These are phyloP conservation scores for Anthracocystis walkeri DNA, from an alignment of 1,284 basidiomycete genomes.

Conservation along the genomic window DNA sequence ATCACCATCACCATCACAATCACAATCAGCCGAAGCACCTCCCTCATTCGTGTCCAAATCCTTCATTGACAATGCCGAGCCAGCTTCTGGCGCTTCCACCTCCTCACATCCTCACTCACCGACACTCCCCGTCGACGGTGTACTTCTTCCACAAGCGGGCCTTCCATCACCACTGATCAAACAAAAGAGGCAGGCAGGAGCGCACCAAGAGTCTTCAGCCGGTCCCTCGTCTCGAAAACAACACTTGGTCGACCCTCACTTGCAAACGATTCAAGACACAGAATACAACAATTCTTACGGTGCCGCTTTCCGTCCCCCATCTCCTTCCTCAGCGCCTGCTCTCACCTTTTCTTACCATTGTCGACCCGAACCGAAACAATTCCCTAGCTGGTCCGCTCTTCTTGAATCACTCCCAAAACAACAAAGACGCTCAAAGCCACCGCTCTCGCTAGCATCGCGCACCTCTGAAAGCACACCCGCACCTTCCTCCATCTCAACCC, in stretches of 20 bases:
- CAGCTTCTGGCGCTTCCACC: background rate
- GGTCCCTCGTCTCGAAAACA: background rate
- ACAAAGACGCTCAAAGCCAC: slow-evolving; percentile 2
- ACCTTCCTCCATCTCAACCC: slow-evolving; percentile 42
- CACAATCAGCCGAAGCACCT: background rate
- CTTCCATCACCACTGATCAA: slow-evolving; percentile 22
- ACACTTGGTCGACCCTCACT: slow-evolving; percentile 13
- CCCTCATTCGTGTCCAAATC: slow-evolving; percentile 31
- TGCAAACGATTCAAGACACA: slow-evolving; percentile 24
- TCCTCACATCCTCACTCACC: background rate
- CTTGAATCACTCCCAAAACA: slow-evolving; percentile 28
- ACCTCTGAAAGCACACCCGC: slow-evolving; percentile 31
- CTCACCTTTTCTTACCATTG: slow-evolving; percentile 52
- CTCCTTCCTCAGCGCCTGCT: slow-evolving; percentile 42
- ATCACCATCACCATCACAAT: background rate
- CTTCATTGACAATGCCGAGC: slow-evolving; percentile 5
- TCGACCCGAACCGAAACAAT: slow-evolving; percentile 21
- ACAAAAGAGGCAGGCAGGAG: slow-evolving; percentile 20
- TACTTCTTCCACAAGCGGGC: slow-evolving; percentile 13
- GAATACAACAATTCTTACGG: slow-evolving; percentile 4
- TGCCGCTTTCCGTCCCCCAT: slow-evolving; percentile 43
- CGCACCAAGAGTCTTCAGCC: slow-evolving; percentile 7
- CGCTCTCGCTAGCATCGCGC: slow-evolving; percentile 7
- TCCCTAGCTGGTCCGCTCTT: slow-evolving; percentile 33
- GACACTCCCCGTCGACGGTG: background rate